phyloP scores from a whole-genome alignment of 192 early-diverging fungal genomes.

The Pilaira anomala region DNA sequence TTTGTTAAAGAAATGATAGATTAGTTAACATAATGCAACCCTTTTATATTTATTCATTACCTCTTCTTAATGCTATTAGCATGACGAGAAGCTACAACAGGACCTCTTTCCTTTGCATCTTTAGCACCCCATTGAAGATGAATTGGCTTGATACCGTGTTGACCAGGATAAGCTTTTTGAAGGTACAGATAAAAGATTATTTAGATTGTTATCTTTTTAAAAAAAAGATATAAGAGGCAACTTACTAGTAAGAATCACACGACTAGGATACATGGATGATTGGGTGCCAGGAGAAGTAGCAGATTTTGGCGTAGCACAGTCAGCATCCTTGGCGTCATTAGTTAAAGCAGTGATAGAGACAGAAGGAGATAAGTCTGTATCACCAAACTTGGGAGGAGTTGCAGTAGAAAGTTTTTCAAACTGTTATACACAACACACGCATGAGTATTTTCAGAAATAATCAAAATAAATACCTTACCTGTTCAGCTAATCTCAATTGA shows the following conservation, averaged over 20 bases:
- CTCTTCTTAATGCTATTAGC: conserved; percentile 71
- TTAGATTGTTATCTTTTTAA: neutral
- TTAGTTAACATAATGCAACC: neutral
- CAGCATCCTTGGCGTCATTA: neutral
- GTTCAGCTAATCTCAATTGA: conserved; percentile 21
- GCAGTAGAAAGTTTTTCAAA: no score
- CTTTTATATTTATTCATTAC: conserved; percentile 25
- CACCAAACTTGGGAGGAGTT: neutral
- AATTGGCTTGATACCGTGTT: conserved; percentile 70
- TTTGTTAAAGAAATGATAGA: neutral
- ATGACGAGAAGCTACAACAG: conserved; percentile 81
- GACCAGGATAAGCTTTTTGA: conserved; percentile 47
- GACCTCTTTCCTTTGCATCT: conserved; percentile 71
- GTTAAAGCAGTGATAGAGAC: neutral
- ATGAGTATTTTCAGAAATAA: no score
- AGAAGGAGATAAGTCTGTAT: neutral
- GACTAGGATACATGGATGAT: conserved; percentile 25
- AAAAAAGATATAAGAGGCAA: neutral
- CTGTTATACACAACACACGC: no score
- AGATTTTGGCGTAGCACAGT: neutral
- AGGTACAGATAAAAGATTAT: neutral
- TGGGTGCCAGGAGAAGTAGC: neutral
- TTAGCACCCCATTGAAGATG: conserved; percentile 75
- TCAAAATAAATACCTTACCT: conserved; percentile 13
- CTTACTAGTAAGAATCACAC: conserved; percentile 45